These are phyloP conservation scores for Nelumbo lutea DNA, from an alignment of 164 flowering plant species.

Conservation along the genomic window DNA sequence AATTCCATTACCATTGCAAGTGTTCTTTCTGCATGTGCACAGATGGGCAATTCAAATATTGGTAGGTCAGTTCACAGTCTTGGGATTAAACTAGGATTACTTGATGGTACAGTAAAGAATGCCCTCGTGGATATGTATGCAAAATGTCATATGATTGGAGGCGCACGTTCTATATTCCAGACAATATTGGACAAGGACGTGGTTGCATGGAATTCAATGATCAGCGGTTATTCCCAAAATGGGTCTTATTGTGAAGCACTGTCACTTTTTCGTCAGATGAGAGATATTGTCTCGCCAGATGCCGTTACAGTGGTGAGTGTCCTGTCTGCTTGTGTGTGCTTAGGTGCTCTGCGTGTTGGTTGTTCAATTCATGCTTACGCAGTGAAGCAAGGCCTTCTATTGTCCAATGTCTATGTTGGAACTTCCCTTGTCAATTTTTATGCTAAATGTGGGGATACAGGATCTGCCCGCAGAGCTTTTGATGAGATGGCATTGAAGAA, in stretches of 20 bases:
- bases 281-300: slow-evolving; percentile 40
- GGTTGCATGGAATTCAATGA: slow-evolving; percentile 72
- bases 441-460: slow-evolving; percentile 63
- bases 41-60: slow-evolving; percentile 24
- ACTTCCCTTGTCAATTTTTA: slow-evolving; percentile 67
- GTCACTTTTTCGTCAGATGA: slow-evolving; percentile 45
- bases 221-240: slow-evolving; percentile 52
- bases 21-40: slow-evolving; percentile 63
- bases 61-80: slow-evolving; percentile 50
- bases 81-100: slow-evolving; percentile 46
- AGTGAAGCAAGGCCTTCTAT: slow-evolving; percentile 41
- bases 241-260: slow-evolving; percentile 47
- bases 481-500: slow-evolving; percentile 53
- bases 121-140: slow-evolving; percentile 77
- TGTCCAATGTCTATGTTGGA: slow-evolving; percentile 46
- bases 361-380: slow-evolving; percentile 56
- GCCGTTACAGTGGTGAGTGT: slow-evolving; percentile 53
- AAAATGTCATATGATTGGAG: slow-evolving; percentile 43
- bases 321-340: slow-evolving; percentile 52
- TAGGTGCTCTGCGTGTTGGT: slow-evolving; percentile 41
- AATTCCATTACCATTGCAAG: slow-evolving; percentile 52
- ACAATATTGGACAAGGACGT: slow-evolving; percentile 38
- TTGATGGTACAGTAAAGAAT: slow-evolving; percentile 40
- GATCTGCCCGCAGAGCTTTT: slow-evolving; percentile 50
- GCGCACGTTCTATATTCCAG: slow-evolving; percentile 46